Conservation (phyloP, 805 yeast species). For the Saccharomycopsis oosterbeekiorum region DNA sequence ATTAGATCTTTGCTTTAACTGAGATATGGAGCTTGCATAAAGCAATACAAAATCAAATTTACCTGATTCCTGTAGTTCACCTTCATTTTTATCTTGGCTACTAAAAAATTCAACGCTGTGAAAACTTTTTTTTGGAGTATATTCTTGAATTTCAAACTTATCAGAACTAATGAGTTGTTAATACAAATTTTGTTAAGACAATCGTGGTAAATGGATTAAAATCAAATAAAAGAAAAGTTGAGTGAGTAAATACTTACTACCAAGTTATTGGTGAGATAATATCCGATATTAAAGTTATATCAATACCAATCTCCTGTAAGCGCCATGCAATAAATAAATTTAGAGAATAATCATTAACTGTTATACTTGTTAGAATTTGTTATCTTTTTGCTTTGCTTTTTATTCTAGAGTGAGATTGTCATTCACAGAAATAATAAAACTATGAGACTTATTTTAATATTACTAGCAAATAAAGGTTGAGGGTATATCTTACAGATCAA, state of each 20-base stretch:
- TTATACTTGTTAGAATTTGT: neutral
- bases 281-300: conserved; percentile 1
- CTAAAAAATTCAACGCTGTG: neutral
- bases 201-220: neutral
- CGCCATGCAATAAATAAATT: conserved; percentile 8
- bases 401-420: neutral
- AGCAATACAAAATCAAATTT: conserved; percentile 3
- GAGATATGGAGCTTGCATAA: neutral
- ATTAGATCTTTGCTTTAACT: neutral
- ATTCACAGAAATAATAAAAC: too few relatives aligned
- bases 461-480: neutral
- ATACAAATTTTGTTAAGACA: neutral
- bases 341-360: conserved; percentile 10
- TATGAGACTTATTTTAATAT: neutral
- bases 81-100: neutral
- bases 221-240: too few relatives aligned
- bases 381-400: neutral
- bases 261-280: conserved; percentile 1
- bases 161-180: neutral
- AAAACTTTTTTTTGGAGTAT: neutral
- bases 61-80: neutral
- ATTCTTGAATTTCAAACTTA: neutral
- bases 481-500: neutral
- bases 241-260: conserved; percentile 3
- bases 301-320: neutral